Evolutionary conservation across 208 protist genomes (phyloP).

Genomic region (Angomonas deanei): DNA sequence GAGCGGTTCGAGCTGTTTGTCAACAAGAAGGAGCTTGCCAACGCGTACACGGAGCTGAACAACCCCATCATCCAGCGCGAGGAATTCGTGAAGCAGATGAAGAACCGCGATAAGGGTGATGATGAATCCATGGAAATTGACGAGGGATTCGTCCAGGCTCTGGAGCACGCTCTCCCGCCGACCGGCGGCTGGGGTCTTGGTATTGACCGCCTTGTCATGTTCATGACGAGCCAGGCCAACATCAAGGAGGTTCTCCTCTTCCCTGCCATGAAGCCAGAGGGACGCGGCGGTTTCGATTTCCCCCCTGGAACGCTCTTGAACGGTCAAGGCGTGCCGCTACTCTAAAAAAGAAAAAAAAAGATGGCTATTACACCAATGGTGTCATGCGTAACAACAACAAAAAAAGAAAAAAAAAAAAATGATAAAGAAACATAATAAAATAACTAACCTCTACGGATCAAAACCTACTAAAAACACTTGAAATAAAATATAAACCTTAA

Average conservation of each 20-base stretch:
- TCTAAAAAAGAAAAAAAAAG: conserved; percentile 16
- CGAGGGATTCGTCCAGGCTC: conserved; percentile 94
- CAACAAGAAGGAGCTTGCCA: conserved; percentile 96
- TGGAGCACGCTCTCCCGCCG: conserved; percentile 99
- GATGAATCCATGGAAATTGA: conserved; percentile 98
- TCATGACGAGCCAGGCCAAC: conserved; percentile 97
- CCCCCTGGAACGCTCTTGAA: conserved; percentile 66
- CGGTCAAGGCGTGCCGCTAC: conserved; percentile 64
- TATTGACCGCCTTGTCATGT: conserved; percentile 99
- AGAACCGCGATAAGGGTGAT: conserved; percentile 93
- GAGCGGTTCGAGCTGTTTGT: conserved; percentile 99
- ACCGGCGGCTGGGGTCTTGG: conserved; percentile 99
- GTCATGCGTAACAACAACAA: not conserved
- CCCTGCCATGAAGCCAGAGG: conserved; percentile 90
- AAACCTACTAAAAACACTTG: too few relatives aligned
- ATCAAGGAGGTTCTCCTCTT: conserved; percentile 97
- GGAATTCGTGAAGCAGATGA: conserved; percentile 97
- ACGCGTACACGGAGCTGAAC: conserved; percentile 99
- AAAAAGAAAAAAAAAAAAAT: not conserved
- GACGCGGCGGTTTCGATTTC: conserved; percentile 26
- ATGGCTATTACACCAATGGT: not conserved
- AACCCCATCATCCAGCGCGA: conserved; percentile 98
- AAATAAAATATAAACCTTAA: too few relatives aligned
- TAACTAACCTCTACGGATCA: too few relatives aligned
- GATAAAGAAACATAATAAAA: too few relatives aligned